Base-by-base conservation (phyloP, 805 yeast genomes). In the Ogataea paraovalis region DNA sequence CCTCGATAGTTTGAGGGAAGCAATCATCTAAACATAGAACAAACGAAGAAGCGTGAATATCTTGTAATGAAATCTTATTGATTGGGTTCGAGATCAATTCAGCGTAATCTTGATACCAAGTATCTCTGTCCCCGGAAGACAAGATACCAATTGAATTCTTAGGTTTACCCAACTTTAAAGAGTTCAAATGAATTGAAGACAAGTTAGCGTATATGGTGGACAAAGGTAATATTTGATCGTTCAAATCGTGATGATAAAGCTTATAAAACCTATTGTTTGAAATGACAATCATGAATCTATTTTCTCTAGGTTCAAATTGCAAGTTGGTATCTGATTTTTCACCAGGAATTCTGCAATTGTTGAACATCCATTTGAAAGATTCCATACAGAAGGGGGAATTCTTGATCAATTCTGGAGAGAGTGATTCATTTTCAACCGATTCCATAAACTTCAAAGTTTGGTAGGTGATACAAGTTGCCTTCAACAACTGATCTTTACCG, bases 331-430 rank as follows among this genome's bases (percentile, higher is more conserved):
- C 97, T 47, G 75, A 65, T n/a, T 70, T 71, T 21, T 69, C 69
- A 39, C 71, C 73, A n/a, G 97, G 97, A 44, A 87, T 76, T 59
- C 98, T 79, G 48, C 87, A 79, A 63, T 85, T 87, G 73, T 90
- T 88, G 75, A 92, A 92, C 96, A 92, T 85, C 72, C 81, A 79
- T 61, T 79, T 80, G 78, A 88, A 91, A 30, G 95, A 83, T 66
- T 88, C 90, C 98, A 92, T 92, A 69, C 97, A 92, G 63, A 81
- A 85, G n/a, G 97, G 96, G 19, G 39, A 50, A 45, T 82, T 83
- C 69, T 80, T 86, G 57, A 78, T 71, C 62, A 88, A 71, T 67
- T 92, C 98, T 4, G 96, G 87, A 47, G 83, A 88, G 57, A 92
- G 73, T 14, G 85, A 72, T 67, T 87, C 91, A 51, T 70, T 69